These are phyloP conservation scores for Plasmopara muralis DNA, from an alignment of 352 stramenopile species.

Conservation along the genomic window DNA sequence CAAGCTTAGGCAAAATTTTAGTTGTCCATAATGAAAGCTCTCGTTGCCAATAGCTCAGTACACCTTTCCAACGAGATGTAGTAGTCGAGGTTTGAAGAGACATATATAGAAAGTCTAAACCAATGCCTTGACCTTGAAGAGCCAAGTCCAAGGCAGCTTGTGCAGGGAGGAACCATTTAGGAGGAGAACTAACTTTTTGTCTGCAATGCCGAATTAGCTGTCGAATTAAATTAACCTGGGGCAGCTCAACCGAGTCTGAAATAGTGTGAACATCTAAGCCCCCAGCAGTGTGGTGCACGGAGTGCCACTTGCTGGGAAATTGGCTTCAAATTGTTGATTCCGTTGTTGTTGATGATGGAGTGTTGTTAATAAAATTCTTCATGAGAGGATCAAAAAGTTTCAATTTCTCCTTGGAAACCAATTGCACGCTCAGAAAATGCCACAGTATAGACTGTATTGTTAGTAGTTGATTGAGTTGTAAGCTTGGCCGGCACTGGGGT, in stretches of 20 bases:
- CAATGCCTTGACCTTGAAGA: neutral
- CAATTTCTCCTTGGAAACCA: too few relatives aligned
- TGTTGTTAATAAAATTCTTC: too few relatives aligned
- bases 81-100: neutral
- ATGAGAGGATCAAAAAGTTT: too few relatives aligned
- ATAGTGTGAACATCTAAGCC: conserved; percentile 1
- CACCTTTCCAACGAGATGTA: neutral
- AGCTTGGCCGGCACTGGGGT: too few relatives aligned
- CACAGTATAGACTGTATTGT: too few relatives aligned
- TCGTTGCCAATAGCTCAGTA: neutral
- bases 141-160: neutral
- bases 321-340: neutral
- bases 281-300: neutral
- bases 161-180: conserved; percentile 8
- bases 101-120: conserved; percentile 11
- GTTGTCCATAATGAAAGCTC: conserved; percentile 2
- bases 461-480: too few relatives aligned
- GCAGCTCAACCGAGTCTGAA: neutral
- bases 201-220: conserved; percentile 5
- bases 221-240: conserved; percentile 10
- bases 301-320: neutral
- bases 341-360: too few relatives aligned
- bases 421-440: too few relatives aligned
- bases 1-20: conserved; percentile 10
- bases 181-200: neutral